Evolutionary conservation across 345 rosid genomes (phyloP), one percentile per base, ranked within the genome.

Genomic region (Salix dunnii): DNA sequence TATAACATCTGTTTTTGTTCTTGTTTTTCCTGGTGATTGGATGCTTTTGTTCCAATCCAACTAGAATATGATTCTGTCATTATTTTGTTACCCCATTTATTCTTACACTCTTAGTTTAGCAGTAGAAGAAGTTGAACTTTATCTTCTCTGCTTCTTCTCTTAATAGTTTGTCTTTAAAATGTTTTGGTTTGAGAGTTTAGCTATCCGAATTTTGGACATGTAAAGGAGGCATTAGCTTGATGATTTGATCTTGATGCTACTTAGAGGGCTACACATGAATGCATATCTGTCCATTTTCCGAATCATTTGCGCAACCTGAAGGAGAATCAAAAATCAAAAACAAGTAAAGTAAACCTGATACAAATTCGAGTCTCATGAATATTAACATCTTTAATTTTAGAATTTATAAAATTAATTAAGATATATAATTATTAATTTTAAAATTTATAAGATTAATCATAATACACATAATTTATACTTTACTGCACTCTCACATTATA

Each of bases 21-120:
- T 17, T 49, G 17, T 1, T 6, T 6, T 51, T 17, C 7, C 30
- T 74, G 51, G 53, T 53, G 48, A 46, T 69, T 69, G 65, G 60
- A 74, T 74, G 65, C 78, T 46, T 69, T 74, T 53, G 65, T 49
- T 61, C 67, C 67, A 63, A 70, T 70, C 16, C 31, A 58, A 42
- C 46, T 43, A 61, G 33, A 74, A 68, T 33, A 70, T 63, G 67
- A 62, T 79, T 68, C 65, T 51, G 12, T 17, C 53, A 30, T 65
- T 65, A 7, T 42, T 65, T 35, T 21, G 40, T 43, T 61, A 20
- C n/a, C 25, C 9, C 40, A 1, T 3, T 51, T 8, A 14, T 12
- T 58, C 33, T 20, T 35, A 11, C 38, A 3, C 36, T 27, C n/a
- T 9, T 58, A 10, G 28, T 9, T n/a, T 23, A 23, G 62, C 28